Evolutionary conservation across 2,329 filamentous ascomycete genomes (phyloP).

Genomic region (Emydomyces testavorans): DNA sequence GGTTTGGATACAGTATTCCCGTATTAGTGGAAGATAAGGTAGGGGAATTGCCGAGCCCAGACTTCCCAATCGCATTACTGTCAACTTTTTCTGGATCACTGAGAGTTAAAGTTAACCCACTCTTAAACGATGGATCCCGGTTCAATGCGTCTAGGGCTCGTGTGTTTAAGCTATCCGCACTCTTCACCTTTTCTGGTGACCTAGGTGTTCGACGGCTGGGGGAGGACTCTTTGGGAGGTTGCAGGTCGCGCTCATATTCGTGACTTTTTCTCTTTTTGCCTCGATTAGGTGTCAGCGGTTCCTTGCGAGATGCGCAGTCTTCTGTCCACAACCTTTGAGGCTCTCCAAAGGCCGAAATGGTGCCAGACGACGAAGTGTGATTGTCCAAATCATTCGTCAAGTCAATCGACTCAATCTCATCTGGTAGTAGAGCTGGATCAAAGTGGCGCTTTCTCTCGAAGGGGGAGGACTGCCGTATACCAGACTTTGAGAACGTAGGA

Average conservation of each 20-base stretch:
- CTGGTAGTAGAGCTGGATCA: conserved; percentile 1
- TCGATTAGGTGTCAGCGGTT: conserved; percentile 26
- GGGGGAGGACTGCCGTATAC: not conserved
- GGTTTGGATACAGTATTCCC: conserved; percentile 8
- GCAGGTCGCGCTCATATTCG: conserved; percentile 33
- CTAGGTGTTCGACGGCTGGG: conserved; percentile 16
- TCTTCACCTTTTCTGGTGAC: not conserved
- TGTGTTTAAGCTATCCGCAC: conserved; percentile 6
- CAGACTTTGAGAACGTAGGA: not conserved
- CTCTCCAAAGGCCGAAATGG: conserved; percentile 32
- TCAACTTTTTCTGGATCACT: conserved; percentile 29
- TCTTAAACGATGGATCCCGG: not conserved
- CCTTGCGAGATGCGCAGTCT: conserved; percentile 30
- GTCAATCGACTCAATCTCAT: conserved; percentile 37
- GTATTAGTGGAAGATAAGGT: not conserved
- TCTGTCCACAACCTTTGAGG: conserved; percentile 36
- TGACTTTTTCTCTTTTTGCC: conserved; percentile 42
- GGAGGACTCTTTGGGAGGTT: conserved; percentile 24
- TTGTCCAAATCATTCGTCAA: conserved; percentile 31
- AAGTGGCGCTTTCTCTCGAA: not conserved
- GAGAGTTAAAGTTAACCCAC: conserved; percentile 14
- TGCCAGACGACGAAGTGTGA: conserved; percentile 30
- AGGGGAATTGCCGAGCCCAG: conserved; percentile 17
- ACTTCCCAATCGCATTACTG: not conserved
- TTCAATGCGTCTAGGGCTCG: not conserved